These are phyloP conservation scores for Neurospora intermedia DNA, from an alignment of 495 filamentous ascomycete species.

Conservation along the genomic window DNA sequence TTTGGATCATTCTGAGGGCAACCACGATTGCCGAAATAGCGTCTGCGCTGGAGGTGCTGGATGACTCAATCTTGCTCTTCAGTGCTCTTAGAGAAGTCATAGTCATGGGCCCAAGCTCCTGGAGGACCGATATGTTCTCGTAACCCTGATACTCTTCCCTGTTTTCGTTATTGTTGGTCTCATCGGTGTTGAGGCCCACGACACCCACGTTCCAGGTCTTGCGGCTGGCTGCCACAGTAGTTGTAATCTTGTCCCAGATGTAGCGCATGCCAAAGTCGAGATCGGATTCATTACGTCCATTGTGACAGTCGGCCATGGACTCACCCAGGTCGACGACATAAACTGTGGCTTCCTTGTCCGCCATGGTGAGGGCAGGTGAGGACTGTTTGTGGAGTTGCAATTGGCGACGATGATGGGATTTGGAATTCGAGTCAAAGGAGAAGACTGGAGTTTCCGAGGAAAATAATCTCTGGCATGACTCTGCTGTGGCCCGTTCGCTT, in stretches of 20 bases:
- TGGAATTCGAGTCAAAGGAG: not conserved
- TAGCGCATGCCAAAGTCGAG: slow-evolving; percentile 86
- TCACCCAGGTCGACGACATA: slow-evolving; percentile 81
- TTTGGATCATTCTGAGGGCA: slow-evolving; percentile 76
- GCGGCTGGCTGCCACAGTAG: slow-evolving; percentile 68
- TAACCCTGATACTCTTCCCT: slow-evolving; percentile 51
- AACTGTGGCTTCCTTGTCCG: slow-evolving; percentile 86
- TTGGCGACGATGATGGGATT: not conserved
- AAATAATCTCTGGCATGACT: not conserved
- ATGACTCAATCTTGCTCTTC: slow-evolving; percentile 53
- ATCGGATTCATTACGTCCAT: slow-evolving; percentile 69
- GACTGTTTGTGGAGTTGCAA: not conserved
- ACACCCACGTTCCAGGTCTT: slow-evolving; percentile 76
- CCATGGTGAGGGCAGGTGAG: slow-evolving; percentile 45
- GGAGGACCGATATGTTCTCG: slow-evolving; percentile 64
- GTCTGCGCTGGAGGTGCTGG: slow-evolving; percentile 52
- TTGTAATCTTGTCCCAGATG: slow-evolving; percentile 91
- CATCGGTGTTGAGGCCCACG: slow-evolving; percentile 72
- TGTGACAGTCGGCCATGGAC: slow-evolving; percentile 67
- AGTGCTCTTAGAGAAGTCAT: slow-evolving; percentile 59
- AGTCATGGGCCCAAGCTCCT: slow-evolving; percentile 58
- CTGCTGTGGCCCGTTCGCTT: not conserved
- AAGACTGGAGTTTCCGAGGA: not conserved
- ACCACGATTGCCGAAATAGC: slow-evolving; percentile 76
- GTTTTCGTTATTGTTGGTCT: slow-evolving; percentile 56